Evolutionary conservation across 768 basidiomycete genomes (phyloP), one percentile per base, ranked within the genome.

Genomic region (Panus rudis): DNA sequence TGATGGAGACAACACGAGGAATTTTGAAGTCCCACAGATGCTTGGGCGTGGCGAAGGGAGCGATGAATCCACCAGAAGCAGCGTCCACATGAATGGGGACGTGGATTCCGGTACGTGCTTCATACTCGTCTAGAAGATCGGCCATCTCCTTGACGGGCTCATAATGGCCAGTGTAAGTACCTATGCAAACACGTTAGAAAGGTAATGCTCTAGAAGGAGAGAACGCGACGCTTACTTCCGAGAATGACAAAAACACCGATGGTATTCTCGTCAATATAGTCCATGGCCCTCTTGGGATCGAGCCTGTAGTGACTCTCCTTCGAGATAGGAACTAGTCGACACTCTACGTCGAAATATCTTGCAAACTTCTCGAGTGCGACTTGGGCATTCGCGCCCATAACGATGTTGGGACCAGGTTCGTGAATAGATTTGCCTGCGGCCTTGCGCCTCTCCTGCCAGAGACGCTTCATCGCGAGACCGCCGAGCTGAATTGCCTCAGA

Each of bases 71-170:
- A 14, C 78, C 77, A 0, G 75, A 76, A 12, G 81, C 80, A 17
- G 67, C 80, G 45, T 79, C 81, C 22, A 78, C 75, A 33, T 49
- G 45, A 21, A 38, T 49, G 17, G 74, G 69, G 24, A 72, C 65
- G 37, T 58, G 60, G 47, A 58, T 53, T n/a, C 71, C 72, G 0
- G 68, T 73, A 47, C 62, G 53, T 16, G 38, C 57, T 58, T 81
- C 71, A 53, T 76, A 81, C 45, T 63, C 70, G 65, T 72, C 70
- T 60, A 91, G 67, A 8, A 87, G 70, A 31, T 81, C 79, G 1
- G 84, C 69, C 79, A 96, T 87, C 58, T 83, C 86, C 58, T 86
- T 76, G 24, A 96, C 92, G 11, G 84, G 79, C 54, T 94, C 92
- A 54, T 71, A 78, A 51, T 68, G 69, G n/a, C 72, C 76, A 5